A percentile compares a stretch with the other conserved stretches of the same genome.
phyloP scores from a whole-genome alignment of 495 filamentous ascomycete species.

The Aspergillus wentii region DNA sequence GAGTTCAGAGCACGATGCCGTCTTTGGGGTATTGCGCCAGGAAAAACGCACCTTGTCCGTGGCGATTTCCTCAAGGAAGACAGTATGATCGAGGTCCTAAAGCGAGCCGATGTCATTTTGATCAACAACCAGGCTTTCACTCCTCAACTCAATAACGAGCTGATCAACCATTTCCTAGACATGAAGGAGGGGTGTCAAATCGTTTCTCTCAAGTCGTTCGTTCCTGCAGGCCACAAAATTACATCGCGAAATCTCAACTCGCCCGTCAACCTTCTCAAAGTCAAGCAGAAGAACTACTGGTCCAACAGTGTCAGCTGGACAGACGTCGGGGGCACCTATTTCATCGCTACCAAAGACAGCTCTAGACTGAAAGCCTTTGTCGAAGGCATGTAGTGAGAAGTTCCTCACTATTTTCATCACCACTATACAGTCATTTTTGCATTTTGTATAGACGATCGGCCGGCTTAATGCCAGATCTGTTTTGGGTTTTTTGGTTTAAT shows the following conservation, averaged over 20 bases:
- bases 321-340: slow-evolving; percentile 74
- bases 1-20: slow-evolving; percentile 82
- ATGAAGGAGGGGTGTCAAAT: slow-evolving; percentile 88
- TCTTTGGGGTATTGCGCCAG: slow-evolving; percentile 82
- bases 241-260: slow-evolving; percentile 64
- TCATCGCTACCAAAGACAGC: slow-evolving; percentile 79
- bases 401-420: background rate
- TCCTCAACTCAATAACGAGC: slow-evolving; percentile 74
- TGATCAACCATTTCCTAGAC: slow-evolving; percentile 89
- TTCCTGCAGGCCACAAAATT: slow-evolving; percentile 64
- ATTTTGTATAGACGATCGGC: too few relatives aligned
- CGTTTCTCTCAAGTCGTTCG: slow-evolving; percentile 79
- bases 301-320: slow-evolving; percentile 90
- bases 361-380: slow-evolving; percentile 44
- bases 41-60: slow-evolving; percentile 70
- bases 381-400: slow-evolving; percentile 27
- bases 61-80: slow-evolving; percentile 81
- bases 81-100: slow-evolving; percentile 64
- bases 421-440: too few relatives aligned
- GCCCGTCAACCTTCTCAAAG: slow-evolving; percentile 72
- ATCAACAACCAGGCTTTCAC: slow-evolving; percentile 98
- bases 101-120: slow-evolving; percentile 83
- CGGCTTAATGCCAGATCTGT: too few relatives aligned
- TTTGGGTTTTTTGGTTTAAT: background rate
- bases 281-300: slow-evolving; percentile 72